Evolutionary conservation across 139 green algal species (phyloP).

Genomic region (Pseudopediastrum boryanum): DNA sequence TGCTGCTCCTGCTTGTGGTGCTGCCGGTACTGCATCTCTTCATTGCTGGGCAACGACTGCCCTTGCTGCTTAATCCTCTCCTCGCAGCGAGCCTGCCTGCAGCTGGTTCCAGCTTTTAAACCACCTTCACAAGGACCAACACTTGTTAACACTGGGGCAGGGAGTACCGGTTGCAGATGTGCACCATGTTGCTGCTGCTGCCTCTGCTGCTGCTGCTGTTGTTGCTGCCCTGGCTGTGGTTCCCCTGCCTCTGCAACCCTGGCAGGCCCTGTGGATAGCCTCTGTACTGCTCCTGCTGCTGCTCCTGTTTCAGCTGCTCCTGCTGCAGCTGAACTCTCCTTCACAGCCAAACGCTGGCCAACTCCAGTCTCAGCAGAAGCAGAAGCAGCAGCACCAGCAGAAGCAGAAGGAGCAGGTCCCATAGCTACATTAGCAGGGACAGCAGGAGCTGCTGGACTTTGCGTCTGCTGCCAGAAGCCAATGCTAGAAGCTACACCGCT

Average conservation of each 20-base stretch:
- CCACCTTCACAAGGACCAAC: too few species aligned
- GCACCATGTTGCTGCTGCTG: not conserved
- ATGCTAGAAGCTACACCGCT: too few species aligned
- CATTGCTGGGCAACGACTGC: not conserved
- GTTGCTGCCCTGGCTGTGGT: not conserved
- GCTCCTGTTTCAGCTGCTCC: not conserved
- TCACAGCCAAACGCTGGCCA: not conserved
- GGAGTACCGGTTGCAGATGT: not conserved
- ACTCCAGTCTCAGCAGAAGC: not conserved
- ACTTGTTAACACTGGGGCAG: not conserved
- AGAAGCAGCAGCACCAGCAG: not conserved
- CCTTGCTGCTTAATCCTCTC: not conserved
- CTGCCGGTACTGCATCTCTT: not conserved
- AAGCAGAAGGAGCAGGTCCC: too few species aligned
- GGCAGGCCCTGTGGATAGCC: too few species aligned
- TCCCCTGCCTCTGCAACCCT: not conserved
- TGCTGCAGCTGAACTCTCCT: not conserved
- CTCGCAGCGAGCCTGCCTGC: slow-evolving; percentile 3
- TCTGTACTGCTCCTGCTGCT: not conserved
- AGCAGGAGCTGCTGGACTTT: too few species aligned
- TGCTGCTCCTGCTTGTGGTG: not conserved
- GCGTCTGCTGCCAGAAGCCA: too few species aligned
- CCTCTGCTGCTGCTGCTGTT: not conserved
- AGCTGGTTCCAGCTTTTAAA: too few species aligned
- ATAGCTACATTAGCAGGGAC: not conserved